Base-by-base conservation (phyloP, 2,329 filamentous ascomycete species). In the Aspergillus felis region DNA sequence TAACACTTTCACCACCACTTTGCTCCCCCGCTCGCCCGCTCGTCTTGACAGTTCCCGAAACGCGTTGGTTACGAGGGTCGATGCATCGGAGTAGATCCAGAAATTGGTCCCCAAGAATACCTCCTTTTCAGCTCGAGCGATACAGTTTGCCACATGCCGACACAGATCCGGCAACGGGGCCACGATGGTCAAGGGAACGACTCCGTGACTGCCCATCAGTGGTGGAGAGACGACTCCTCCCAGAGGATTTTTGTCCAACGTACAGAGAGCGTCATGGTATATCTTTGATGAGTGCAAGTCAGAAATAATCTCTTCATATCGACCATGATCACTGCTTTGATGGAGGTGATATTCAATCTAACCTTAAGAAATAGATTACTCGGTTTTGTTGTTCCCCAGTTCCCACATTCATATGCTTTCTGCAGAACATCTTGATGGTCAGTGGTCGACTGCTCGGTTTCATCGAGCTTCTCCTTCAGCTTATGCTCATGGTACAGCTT, bases 71-170 rank as follows among this genome's bases (percentile, higher is more conserved):
- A 92, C 81, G 51, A 90, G 81, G 4, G 78, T 82, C 46, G 87
- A 87, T 0, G 89, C 87, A 8, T 86, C 80, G 0, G 88, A 88
- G 46, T 85, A 80, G 58, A 87, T 82, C 90, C 90, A 92, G 66
- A 85, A 90, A 64, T 90, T 91, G 0, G 90, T 92, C 0, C 86
- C 86, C 9, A 92, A 76, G 56, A 89, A 85, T 0, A 93, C 84
- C 65, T 93, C 90, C 35, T 82, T 82, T 65, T 90, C 81, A 0
- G 90, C 90, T 3, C 86, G 80, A 2, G 82, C 88, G 35, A 93
- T 92, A 22, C 90, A 77, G 63, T 92, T 92, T 1, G 88, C 85
- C 75, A 90, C 88, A 70, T 92, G 89, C 1, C 88, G 81, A 59
- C 84, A 84, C 28, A 92, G 84, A 68, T 92, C 89, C 0, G 87